Evolutionary conservation across 2,329 filamentous ascomycete genomes (phyloP).

Genomic region (Cytospora mali): DNA sequence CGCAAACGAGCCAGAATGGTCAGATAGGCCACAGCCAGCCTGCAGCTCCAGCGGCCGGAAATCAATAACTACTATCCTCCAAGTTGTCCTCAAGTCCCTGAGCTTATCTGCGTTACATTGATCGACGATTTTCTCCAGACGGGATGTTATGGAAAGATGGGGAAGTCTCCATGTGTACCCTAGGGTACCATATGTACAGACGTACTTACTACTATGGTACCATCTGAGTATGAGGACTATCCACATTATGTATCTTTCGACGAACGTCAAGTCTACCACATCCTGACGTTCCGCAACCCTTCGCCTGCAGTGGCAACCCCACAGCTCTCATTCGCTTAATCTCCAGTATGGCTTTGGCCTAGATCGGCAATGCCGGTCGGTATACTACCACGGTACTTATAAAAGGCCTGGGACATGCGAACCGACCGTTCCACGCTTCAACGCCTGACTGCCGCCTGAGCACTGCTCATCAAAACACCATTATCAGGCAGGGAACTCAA

Average conservation of each 20-base stretch:
- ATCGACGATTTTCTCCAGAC: neutral
- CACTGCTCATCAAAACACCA: neutral
- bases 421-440: neutral
- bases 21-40: too few species aligned
- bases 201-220: too few species aligned
- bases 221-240: too few species aligned
- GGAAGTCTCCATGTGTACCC: neutral
- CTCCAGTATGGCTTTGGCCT: neutral
- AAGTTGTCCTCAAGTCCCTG: neutral
- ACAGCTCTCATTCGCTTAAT: neutral
- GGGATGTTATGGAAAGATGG: neutral
- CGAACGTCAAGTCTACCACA: too few species aligned
- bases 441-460: neutral
- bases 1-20: too few species aligned
- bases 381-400: too few species aligned
- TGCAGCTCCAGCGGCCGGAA: too few species aligned
- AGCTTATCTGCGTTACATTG: neutral
- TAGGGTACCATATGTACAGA: too few species aligned
- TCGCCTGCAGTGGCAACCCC: neutral
- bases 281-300: too few species aligned
- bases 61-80: too few species aligned
- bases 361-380: neutral
- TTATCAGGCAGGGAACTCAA: too few species aligned
- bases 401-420: neutral
- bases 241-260: too few species aligned